A percentile compares a stretch with the other conserved stretches of the same genome.
Conservation (phyloP, 2,329 filamentous ascomycete species). For the Cercospora sp. region DNA sequence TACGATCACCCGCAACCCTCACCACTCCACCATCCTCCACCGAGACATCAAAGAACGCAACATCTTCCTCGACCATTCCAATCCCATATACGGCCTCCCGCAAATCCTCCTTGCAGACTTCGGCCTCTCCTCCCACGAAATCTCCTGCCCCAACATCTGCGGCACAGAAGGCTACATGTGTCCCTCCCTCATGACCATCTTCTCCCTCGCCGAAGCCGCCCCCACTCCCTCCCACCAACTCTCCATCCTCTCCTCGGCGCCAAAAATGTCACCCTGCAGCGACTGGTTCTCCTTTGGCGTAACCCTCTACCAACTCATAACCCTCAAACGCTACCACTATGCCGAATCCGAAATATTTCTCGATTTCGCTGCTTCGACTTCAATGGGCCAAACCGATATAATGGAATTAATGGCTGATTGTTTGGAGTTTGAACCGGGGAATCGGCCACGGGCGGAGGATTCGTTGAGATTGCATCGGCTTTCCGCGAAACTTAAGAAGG, state of each 20-base stretch:
- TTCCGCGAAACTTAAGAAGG: constrained; percentile 2
- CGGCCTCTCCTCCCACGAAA: constrained; percentile 6
- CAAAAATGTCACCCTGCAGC: neutral
- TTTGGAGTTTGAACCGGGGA: neutral
- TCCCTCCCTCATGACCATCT: neutral
- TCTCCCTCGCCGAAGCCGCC: neutral
- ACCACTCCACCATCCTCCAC: constrained; percentile 3
- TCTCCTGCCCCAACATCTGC: neutral
- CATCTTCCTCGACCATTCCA: constrained; percentile 12
- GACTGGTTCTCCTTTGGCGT: constrained; percentile 17
- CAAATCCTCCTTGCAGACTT: constrained; percentile 18
- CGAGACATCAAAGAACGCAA: constrained; percentile 18
- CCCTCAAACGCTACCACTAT: neutral
- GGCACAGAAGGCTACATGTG: constrained; percentile 7
- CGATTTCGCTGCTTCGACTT: neutral
- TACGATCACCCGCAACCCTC: neutral
- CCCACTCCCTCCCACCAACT: neutral
- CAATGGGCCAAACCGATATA: constrained; percentile 1
- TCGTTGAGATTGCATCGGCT: neutral
- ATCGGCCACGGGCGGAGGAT: neutral
- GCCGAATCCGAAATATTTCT: neutral
- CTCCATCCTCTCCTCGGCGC: neutral
- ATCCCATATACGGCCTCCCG: constrained; percentile 2
- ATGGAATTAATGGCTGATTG: neutral
- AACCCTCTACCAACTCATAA: constrained; percentile 22